Percentiles rank a stretch among this genome's conserved stretches.
phyloP scores from a whole-genome alignment of 495 filamentous ascomycete genomes.

The Hypoxylon lienhwacheense region DNA sequence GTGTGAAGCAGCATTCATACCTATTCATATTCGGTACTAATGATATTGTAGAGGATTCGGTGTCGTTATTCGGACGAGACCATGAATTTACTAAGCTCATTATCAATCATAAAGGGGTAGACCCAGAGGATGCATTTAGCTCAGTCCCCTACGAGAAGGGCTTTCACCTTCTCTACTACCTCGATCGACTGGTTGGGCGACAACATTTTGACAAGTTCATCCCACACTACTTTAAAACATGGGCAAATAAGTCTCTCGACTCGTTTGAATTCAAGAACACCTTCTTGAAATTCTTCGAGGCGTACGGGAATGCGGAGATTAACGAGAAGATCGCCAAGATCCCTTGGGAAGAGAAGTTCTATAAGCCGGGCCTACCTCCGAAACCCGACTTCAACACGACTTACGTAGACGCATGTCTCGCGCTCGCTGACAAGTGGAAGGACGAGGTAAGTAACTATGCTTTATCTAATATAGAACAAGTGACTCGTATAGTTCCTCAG shows the following conservation, averaged over 20 bases:
- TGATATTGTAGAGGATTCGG: slow-evolving; percentile 60
- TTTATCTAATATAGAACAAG: background rate
- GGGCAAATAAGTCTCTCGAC: slow-evolving; percentile 77
- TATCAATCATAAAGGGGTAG: slow-evolving; percentile 80
- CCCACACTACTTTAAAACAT: slow-evolving; percentile 88
- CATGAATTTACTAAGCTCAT: slow-evolving; percentile 93
- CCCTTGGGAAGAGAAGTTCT: slow-evolving; percentile 90
- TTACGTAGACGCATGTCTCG: slow-evolving; percentile 82
- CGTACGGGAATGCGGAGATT: slow-evolving; percentile 62
- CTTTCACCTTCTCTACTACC: slow-evolving; percentile 67
- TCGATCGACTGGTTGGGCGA: slow-evolving; percentile 84
- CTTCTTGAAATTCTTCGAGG: slow-evolving; percentile 77
- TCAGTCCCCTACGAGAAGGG: slow-evolving; percentile 77
- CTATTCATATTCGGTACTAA: slow-evolving; percentile 47
- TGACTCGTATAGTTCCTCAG: background rate
- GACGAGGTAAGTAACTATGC: slow-evolving; percentile 27
- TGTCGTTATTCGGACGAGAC: slow-evolving; percentile 73
- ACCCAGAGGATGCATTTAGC: slow-evolving; percentile 94
- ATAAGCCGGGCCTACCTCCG: slow-evolving; percentile 78
- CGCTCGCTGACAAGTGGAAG: slow-evolving; percentile 79
- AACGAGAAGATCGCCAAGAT: slow-evolving; percentile 66
- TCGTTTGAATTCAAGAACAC: slow-evolving; percentile 91
- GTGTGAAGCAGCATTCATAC: slow-evolving; percentile 13
- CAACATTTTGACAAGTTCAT: slow-evolving; percentile 91
- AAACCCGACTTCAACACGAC: slow-evolving; percentile 90